Conservation (phyloP, 1,284 basidiomycete genomes). For the Fomes fomentarius region DNA sequence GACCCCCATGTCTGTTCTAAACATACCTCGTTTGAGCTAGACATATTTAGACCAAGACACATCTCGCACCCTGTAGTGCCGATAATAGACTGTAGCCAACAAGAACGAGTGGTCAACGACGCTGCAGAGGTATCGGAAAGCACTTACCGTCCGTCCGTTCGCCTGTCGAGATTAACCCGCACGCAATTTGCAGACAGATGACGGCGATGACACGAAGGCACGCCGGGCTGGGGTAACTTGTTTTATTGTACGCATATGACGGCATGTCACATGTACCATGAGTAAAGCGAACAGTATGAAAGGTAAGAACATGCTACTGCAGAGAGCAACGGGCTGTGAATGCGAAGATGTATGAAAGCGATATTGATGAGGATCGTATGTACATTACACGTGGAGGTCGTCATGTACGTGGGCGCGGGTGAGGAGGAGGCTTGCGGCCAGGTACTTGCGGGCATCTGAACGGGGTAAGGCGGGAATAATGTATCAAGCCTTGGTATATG, state of each 20-base stretch:
- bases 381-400: background rate
- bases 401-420: background rate
- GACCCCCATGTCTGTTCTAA: background rate
- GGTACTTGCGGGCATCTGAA: too few species aligned
- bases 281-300: background rate
- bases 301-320: too few species aligned
- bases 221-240: constrained; percentile 10
- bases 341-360: background rate
- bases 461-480: background rate
- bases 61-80: constrained; percentile 12
- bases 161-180: constrained; percentile 2
- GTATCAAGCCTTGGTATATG: too few species aligned
- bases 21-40: constrained; percentile 9
- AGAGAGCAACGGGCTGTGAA: constrained; percentile 3
- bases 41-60: background rate
- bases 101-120: background rate
- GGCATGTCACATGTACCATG: constrained; percentile 4
- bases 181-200: background rate
- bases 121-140: constrained; percentile 1
- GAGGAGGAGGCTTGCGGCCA: too few species aligned
- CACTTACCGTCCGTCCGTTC: constrained; percentile 13
- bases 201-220: constrained; percentile 12
- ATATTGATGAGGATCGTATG: background rate
- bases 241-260: background rate
- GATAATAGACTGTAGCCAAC: background rate